Conservation (phyloP, 768 basidiomycete species). For the Clitopilus passeckerianus region DNA sequence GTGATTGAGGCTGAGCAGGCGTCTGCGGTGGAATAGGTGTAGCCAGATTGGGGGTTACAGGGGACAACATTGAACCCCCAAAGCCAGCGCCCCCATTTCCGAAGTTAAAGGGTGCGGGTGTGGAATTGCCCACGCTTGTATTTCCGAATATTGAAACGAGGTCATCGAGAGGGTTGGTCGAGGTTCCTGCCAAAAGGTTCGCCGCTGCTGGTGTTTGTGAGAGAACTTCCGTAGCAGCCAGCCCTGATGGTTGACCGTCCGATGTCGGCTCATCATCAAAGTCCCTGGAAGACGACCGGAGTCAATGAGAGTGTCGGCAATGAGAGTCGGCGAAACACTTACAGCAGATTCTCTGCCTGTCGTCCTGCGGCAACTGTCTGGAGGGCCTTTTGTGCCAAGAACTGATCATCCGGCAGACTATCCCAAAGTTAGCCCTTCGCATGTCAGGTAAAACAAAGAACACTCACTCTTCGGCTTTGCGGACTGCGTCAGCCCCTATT, state of each 20-base stretch:
- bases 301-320: slow-evolving; percentile 2
- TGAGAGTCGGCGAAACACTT: slow-evolving; percentile 10
- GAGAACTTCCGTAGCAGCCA: slow-evolving; percentile 73
- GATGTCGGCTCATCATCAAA: slow-evolving; percentile 71
- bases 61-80: slow-evolving; percentile 18
- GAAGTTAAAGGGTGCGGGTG: slow-evolving; percentile 17
- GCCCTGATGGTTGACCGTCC: slow-evolving; percentile 61
- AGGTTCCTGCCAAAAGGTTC: slow-evolving; percentile 72
- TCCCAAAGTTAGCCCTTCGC: neutral
- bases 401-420: slow-evolving; percentile 64
- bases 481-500: slow-evolving; percentile 75
- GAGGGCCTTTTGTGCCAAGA: slow-evolving; percentile 77
- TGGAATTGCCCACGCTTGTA: slow-evolving; percentile 21
- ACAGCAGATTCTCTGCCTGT: slow-evolving; percentile 90
- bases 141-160: slow-evolving; percentile 88
- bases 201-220: slow-evolving; percentile 70
- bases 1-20: slow-evolving; percentile 13
- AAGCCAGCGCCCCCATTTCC: slow-evolving; percentile 15
- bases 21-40: slow-evolving; percentile 13
- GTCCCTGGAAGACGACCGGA: slow-evolving; percentile 38
- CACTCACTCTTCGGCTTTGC: slow-evolving; percentile 52
- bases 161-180: slow-evolving; percentile 88
- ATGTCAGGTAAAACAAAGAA: neutral
- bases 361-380: slow-evolving; percentile 89
- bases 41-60: slow-evolving; percentile 23